phyloP scores from a whole-genome alignment of 106 monocot species.

The Ottelia alismoides region DNA sequence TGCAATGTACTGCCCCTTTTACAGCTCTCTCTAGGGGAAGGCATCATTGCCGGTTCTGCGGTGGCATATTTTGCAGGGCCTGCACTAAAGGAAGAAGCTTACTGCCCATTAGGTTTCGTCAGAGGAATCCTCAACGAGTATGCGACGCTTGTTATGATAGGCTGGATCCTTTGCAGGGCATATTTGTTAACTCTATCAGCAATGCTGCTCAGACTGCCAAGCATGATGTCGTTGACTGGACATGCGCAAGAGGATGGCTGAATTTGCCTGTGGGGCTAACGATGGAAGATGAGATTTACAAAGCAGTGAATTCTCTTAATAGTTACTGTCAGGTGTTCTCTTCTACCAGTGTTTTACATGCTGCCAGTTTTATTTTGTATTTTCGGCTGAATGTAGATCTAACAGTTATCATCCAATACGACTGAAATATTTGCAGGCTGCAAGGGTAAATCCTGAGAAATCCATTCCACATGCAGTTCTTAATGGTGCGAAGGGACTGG shows the following conservation, averaged over 20 bases:
- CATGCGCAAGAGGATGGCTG: constrained; percentile 74
- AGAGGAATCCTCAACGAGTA: constrained; percentile 76
- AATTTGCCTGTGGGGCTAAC: constrained; percentile 86
- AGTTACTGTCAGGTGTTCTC: constrained; percentile 60
- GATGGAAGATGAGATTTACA: constrained; percentile 96
- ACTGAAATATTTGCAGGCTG: constrained; percentile 64
- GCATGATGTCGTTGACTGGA: constrained; percentile 96
- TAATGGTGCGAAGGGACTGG: constrained; percentile 76
- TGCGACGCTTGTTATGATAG: constrained; percentile 78
- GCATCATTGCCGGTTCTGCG: constrained; percentile 96
- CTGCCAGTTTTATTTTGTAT: no score
- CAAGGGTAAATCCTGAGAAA: constrained; percentile 71
- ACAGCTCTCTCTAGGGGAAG: constrained; percentile 66
- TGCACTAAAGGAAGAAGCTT: constrained; percentile 81
- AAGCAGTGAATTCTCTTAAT: constrained; percentile 60
- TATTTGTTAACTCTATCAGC: constrained; percentile 54
- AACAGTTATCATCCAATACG: no score
- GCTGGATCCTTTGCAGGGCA: constrained; percentile 70
- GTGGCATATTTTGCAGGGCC: constrained; percentile 64
- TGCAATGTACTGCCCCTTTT: constrained; percentile 66
- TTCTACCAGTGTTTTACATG: no score
- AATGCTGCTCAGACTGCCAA: constrained; percentile 79
- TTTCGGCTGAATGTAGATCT: no score
- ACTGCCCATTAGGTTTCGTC: constrained; percentile 61
- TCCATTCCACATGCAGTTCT: constrained; percentile 66